Evolutionary conservation across 2,329 filamentous ascomycete species (phyloP), one percentile per base, ranked within the genome.

Genomic region (Beauveria rudraprayagi): DNA sequence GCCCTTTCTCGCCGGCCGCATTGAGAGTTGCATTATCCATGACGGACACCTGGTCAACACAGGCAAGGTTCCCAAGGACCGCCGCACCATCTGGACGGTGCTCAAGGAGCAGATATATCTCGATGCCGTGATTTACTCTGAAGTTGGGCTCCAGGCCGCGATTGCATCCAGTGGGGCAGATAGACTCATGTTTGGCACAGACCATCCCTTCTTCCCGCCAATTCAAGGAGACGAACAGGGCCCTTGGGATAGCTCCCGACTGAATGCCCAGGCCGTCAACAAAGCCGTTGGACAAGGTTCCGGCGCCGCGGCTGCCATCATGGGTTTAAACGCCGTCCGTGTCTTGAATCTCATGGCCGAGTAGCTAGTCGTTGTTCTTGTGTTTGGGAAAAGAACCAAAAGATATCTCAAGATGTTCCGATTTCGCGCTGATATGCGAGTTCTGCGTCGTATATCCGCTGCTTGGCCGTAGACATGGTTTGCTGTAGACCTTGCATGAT

Each of bases 201-300:
- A 92, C 70, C 88, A 92, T 71, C 90, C 90, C 0, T 92, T 93
- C 76, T 93, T 93, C 73, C 90, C 90, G n/a, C 89, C 89, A 1
- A 73, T 92, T 19, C 80, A 79, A 37, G 78, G 75, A 41, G 83
- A 86, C 55, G 84, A 85, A 62, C 78, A 83, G 65, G 81, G 79
- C 43, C 81, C 86, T 67, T 91, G 88, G 88, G 80, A 86, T 67
- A 91, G 88, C 69, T 87, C 90, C 3, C 82, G 71, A 55, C 62
- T 77, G 65, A 80, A 80, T 62, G 74, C 72, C 1, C 72, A 76
- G 6, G 84, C 84, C 6, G 83, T 87, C n/a, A 71, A 76, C 17
- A 75, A 74, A 10, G 78, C 82, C 0, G 77, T 85, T 43, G 77
- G 76, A 0, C 71, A 73, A 47, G 77, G 78, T 4, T 75, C 76